Conservation (phyloP, 768 basidiomycete species). For the Crepidotus variabilis region DNA sequence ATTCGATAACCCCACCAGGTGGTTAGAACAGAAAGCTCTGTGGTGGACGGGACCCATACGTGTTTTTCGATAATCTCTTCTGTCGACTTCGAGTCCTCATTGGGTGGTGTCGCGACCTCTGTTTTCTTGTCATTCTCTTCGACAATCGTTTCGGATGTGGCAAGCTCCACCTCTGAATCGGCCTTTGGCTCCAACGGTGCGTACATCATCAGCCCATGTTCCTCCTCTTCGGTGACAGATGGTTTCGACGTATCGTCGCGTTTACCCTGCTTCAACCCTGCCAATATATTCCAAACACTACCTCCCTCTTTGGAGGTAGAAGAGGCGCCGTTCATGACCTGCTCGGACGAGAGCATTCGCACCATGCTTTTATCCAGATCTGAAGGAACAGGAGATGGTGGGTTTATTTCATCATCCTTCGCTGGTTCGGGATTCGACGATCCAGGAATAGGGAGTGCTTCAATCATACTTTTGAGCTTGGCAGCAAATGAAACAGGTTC, state of each 20-base stretch:
- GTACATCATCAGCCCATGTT: constrained; percentile 72
- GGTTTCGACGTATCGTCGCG: constrained; percentile 11
- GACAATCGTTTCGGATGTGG: constrained; percentile 53
- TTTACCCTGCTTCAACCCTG: constrained; percentile 34
- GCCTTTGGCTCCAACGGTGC: constrained; percentile 61
- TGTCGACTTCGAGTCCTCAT: constrained; percentile 1
- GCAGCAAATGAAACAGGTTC: constrained; percentile 35
- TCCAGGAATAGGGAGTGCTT: constrained; percentile 30
- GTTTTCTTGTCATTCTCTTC: constrained; percentile 29
- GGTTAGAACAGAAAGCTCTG: constrained; percentile 68
- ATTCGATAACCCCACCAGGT: constrained; percentile 82
- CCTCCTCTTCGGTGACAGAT: constrained; percentile 33
- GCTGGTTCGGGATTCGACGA: constrained; percentile 13
- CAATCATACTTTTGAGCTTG: constrained; percentile 32
- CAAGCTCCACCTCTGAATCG: constrained; percentile 65
- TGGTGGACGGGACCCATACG: constrained; percentile 71
- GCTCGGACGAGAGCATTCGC: constrained; percentile 50
- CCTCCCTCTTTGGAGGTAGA: background rate
- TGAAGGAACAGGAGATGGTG: constrained; percentile 31
- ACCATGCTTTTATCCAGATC: constrained; percentile 46
- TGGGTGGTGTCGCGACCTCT: constrained; percentile 6
- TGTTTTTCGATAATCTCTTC: constrained; percentile 24
- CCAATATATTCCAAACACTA: constrained; percentile 61
- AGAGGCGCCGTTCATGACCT: constrained; percentile 54
- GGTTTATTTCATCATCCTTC: constrained; percentile 12